phyloP scores from a whole-genome alignment of 2,329 filamentous ascomycete genomes.

The Aspergillus texensis region DNA sequence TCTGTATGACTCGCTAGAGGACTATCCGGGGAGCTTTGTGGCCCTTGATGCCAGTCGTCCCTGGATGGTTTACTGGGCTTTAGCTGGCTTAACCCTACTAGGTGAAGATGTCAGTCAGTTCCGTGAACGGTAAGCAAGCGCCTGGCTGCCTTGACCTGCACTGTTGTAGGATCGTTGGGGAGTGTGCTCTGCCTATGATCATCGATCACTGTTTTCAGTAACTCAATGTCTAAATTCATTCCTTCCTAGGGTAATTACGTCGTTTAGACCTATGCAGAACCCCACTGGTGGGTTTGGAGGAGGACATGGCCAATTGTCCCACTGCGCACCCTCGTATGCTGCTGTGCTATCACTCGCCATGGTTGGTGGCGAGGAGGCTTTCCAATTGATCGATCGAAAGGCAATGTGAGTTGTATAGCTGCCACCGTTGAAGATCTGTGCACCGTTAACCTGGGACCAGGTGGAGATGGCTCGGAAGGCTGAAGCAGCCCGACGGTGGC shows the following conservation, averaged over 20 bases:
- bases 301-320: constrained; percentile 86
- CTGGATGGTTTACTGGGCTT: constrained; percentile 93
- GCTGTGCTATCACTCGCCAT: constrained; percentile 75
- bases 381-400: constrained; percentile 76
- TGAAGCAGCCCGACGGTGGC: constrained; percentile 88
- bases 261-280: constrained; percentile 82
- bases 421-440: constrained; percentile 2
- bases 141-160: background rate
- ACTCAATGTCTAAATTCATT: background rate
- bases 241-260: constrained; percentile 63
- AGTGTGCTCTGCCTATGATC: background rate
- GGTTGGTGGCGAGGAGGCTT: constrained; percentile 73
- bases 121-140: constrained; percentile 57
- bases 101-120: constrained; percentile 72
- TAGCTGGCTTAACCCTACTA: constrained; percentile 73
- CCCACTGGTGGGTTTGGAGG: constrained; percentile 83
- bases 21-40: constrained; percentile 70
- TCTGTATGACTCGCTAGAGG: constrained; percentile 53
- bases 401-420: constrained; percentile 59
- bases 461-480: constrained; percentile 83
- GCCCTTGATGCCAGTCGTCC: constrained; percentile 83
- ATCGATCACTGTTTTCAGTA: background rate
- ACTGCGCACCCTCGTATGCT: constrained; percentile 88
- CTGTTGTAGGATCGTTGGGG: background rate
- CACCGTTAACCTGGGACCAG: constrained; percentile 35